Base-by-base conservation (phyloP, 1,139 yeast genomes). In the Kurtzmaniella quercitrusa region DNA sequence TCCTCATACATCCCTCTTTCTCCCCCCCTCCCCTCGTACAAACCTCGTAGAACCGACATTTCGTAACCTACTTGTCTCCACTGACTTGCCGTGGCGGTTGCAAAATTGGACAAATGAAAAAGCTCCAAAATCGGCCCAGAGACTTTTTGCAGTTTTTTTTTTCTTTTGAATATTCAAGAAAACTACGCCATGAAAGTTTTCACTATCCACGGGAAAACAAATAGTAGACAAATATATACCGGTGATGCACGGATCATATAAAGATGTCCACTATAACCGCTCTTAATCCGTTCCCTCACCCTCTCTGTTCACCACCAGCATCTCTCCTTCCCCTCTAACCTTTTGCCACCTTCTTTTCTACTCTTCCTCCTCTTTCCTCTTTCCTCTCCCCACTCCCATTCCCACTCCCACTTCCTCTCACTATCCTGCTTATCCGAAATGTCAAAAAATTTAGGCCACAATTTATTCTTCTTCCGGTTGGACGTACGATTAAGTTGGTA, bases 71-170 rank as follows among this genome's bases (percentile, higher is more conserved):
- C n/a, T n/a, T n/a, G n/a, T n/a, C n/a, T n/a, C n/a, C n/a, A n/a
- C n/a, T n/a, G n/a, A 6, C 31, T 10, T 12, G n/a, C 31, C 4
- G 31, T 27, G 5, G 31, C 12, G 37, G 37, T 34, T 34, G 37
- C 37, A 34, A 34, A 34, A 17, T 34, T 16, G 11, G 21, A 34
- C 37, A 34, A 34, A 34, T 34, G 37, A 34, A 34, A 34, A 12
- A 5, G 37, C 37, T 34, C 37, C 37, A 34, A 34, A 17, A 34
- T 34, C 37, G 37, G 23, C 21, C 31, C 31, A 27, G 12, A 27
- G n/a, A 27, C 31, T 27, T 27, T 27, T 27, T n/a, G 10, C 31
- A 27, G 10, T 4, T 27, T 27, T 27, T 27, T 27, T 27, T 27
- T 5, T 21, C n/a, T n/a, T n/a, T n/a, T n/a, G n/a, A n/a, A n/a